Evolutionary conservation across 1,284 basidiomycete genomes (phyloP), one percentile per base, ranked within the genome.

Genomic region (Cryptococcus sp.): DNA sequence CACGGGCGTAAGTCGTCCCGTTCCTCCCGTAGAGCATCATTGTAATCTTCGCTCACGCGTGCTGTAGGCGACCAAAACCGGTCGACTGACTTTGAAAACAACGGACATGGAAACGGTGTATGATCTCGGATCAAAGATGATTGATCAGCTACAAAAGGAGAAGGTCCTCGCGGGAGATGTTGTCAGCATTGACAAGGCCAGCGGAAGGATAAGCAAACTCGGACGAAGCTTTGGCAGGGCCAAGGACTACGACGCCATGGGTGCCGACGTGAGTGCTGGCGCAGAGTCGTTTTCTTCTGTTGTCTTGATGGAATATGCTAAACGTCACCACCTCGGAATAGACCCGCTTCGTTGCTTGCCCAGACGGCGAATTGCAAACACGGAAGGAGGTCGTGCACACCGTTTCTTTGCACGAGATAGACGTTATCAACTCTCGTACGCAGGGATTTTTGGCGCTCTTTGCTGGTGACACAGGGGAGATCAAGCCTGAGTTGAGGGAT

Each of bases 41-140:
- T 22, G n/a, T 16, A 46, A 16, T 17, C 38, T 3, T 38, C 20
- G 22, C 16, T 58, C 27, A 48, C 45, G 49, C 20, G 46, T 52
- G 35, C 42, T 44, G 22, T 69, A 94, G 91, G 93, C 94, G 0
- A 97, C 94, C 16, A 99, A 98, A 82, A 98, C 95, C 0, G 95
- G 96, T 7, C 95, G 97, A 76, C 80, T 99, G 60, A 98, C 95
- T 0, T 90, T 99, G 73, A 99, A 99, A 80, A 97, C 93, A 11
- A 98, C 94, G 5, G 95, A 99, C 78, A 99, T 99, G 95, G 95
- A 99, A 82, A 99, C 95, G 16, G 91, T 99, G 45, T 99, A 99
- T 77, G 96, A 99, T 79, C 85, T 99, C 19, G 96, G 96, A 10
- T 93, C 89, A 59, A 99, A 99, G 84, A 99, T 99, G 96, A 98